Conservation (phyloP, 805 yeast genomes). For the Kockiozyma suomiensis region DNA sequence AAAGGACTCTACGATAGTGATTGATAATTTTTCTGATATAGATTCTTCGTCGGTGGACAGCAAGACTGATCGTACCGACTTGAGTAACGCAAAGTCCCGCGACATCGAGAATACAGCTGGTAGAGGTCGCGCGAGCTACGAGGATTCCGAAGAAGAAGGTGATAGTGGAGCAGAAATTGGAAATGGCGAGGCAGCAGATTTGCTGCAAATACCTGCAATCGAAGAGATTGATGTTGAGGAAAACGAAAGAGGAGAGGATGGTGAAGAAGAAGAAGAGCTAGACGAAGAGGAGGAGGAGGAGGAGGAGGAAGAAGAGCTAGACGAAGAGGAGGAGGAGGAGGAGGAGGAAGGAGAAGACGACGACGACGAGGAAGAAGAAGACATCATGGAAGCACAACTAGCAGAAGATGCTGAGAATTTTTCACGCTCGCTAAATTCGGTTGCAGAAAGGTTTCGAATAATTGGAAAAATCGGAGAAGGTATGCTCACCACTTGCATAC, state of each 20-base stretch:
- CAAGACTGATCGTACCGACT: background rate
- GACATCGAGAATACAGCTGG: background rate
- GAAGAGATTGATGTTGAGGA: too few relatives aligned
- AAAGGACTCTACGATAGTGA: conserved; percentile 12
- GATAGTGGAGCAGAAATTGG: background rate
- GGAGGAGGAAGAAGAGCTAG: conserved; percentile 14
- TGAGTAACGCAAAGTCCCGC: background rate
- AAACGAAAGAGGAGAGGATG: conserved; percentile 2
- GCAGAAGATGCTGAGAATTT: conserved; percentile 62
- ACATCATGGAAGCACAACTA: conserved; percentile 47
- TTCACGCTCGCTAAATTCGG: conserved; percentile 56
- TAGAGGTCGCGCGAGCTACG: background rate
- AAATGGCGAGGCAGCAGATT: background rate
- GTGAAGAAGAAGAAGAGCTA: conserved; percentile 8
- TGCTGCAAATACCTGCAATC: too few relatives aligned
- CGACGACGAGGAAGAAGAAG: conserved; percentile 26
- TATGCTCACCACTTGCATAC: conserved; percentile 5
- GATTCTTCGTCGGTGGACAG: background rate
- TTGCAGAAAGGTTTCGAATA: conserved; percentile 53
- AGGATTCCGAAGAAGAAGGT: conserved; percentile 6
- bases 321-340: conserved; percentile 15
- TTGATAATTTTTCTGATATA: conserved; percentile 1
- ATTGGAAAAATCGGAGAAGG: conserved; percentile 63
- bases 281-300: conserved; percentile 17
- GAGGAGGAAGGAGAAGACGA: conserved; percentile 15